Evolutionary conservation across 768 basidiomycete genomes (phyloP).

Genomic region (Podaxis pistillaris): DNA sequence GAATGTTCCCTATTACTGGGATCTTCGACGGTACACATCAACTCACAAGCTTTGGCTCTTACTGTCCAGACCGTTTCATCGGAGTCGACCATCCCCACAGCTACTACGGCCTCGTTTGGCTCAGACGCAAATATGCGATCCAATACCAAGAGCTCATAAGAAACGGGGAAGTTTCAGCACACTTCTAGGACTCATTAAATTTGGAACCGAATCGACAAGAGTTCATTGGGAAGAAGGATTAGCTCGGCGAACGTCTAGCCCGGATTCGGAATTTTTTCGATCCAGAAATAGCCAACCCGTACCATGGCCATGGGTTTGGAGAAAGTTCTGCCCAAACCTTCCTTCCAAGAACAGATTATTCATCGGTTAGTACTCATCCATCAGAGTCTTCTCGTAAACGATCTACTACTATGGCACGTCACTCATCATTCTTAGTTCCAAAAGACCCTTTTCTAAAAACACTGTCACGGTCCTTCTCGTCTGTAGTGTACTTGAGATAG

Average conservation of each 20-base stretch:
- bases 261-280: conserved; percentile 7
- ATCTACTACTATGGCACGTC: not conserved
- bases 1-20: not conserved
- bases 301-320: conserved; percentile 10
- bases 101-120: not conserved
- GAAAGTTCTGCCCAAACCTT: conserved; percentile 8
- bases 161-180: not conserved
- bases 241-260: conserved; percentile 1
- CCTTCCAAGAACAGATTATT: conserved; percentile 2
- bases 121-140: not conserved
- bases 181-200: not conserved
- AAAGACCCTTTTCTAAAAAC: not conserved
- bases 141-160: conserved; percentile 1
- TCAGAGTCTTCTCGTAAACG: conserved; percentile 5
- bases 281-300: conserved; percentile 10
- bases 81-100: conserved; percentile 2
- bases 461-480: not conserved
- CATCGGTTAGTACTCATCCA: conserved; percentile 1
- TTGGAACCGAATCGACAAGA: conserved; percentile 6
- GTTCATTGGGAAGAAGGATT: conserved; percentile 10
- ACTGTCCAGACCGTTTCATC: conserved; percentile 5
- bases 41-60: not conserved
- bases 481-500: not conserved
- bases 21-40: not conserved
- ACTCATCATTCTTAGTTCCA: not conserved